Evolutionary conservation across 163 green algal genomes (phyloP), one percentile per base, ranked within the genome.

Genomic region (Trebouxia gelatinosa): DNA sequence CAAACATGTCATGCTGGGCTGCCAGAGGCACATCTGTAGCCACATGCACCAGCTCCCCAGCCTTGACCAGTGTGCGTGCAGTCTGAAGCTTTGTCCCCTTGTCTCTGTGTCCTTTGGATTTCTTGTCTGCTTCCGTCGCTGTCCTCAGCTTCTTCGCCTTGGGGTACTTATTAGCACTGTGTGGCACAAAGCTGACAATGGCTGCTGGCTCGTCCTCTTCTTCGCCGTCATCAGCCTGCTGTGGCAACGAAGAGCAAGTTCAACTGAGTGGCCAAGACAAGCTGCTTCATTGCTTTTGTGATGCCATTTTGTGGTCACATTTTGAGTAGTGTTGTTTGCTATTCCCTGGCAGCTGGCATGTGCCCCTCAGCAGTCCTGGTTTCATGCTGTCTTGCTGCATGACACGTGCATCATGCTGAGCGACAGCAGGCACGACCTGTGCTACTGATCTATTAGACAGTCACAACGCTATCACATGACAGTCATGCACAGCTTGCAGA

Each of bases 21-120:
- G 59, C 78, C 4, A 62, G 58, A 21, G 83, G 84, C 21, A 83
- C 77, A 43, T 68, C 29, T 13, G 51, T 70, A 28, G 43, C 80
- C 32, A 83, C 84, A 68, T 82, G 82, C 39, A 80, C 76, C 31
- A 87, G 78, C 79, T 82, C 84, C 54, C 80, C 82, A 23, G 76
- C 77, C 71, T 75, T 78, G 51, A 78, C 74, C 51, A 78, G 50
- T 5, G 68, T 62, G 16, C 68, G 68, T 31, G 68, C 7, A 29
- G 68, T 43, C 35, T 72, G 35, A 37, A 38, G 68, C 68, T 43
- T 76, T 76, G 29, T 11, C 31, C 5, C n/a, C 6, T 17, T 23
- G 39, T 16, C 40, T 43, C 32, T 75, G 51, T 7, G 38, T 32
- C 6, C n/a, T 6, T 40, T 28, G 70, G 40, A 46, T 16, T 32